Evolutionary conservation across 2,329 filamentous ascomycete species (phyloP).

Genomic region (Lizonia empirigonia): DNA sequence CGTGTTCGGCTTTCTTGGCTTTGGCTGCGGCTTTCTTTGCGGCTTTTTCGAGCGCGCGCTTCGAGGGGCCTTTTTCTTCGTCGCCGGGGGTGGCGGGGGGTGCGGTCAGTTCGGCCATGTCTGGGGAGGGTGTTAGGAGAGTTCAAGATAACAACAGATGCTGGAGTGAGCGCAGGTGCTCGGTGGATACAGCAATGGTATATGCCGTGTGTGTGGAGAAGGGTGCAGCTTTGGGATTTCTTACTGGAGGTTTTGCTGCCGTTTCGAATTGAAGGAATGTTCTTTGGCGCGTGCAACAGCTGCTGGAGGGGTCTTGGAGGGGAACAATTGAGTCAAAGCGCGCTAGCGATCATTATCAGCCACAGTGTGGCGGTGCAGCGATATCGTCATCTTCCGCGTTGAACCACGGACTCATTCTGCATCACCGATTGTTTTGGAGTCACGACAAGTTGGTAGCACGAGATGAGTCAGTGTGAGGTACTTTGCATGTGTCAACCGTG

Average conservation of each 20-base stretch:
- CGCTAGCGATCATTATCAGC: slow-evolving; percentile 22
- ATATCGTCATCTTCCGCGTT: not conserved
- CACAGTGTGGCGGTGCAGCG: slow-evolving; percentile 14
- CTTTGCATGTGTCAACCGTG: not conserved
- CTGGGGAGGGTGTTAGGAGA: slow-evolving; percentile 15
- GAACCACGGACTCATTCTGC: not conserved
- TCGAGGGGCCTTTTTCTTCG: slow-evolving; percentile 51
- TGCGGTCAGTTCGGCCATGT: slow-evolving; percentile 33
- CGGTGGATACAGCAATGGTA: not conserved
- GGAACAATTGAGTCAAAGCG: slow-evolving; percentile 29
- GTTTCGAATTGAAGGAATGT: not conserved
- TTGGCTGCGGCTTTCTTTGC: slow-evolving; percentile 56
- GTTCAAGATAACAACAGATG: slow-evolving; percentile 1
- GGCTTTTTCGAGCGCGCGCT: slow-evolving; percentile 56
- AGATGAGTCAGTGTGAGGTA: not conserved
- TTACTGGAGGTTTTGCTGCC: not conserved
- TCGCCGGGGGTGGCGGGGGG: slow-evolving; percentile 24
- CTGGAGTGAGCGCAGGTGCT: not conserved
- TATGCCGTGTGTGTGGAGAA: not conserved
- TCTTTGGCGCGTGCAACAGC: slow-evolving; percentile 17
- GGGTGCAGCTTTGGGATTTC: not conserved
- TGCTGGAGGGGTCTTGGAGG: slow-evolving; percentile 28
- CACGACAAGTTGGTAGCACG: not conserved
- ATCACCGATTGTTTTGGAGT: not conserved
- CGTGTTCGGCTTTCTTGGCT: slow-evolving; percentile 51